Percentiles rank a stretch among this genome's conserved stretches.
Conservation (phyloP, 805 yeast genomes). For the Martiniozyma abietophila region DNA sequence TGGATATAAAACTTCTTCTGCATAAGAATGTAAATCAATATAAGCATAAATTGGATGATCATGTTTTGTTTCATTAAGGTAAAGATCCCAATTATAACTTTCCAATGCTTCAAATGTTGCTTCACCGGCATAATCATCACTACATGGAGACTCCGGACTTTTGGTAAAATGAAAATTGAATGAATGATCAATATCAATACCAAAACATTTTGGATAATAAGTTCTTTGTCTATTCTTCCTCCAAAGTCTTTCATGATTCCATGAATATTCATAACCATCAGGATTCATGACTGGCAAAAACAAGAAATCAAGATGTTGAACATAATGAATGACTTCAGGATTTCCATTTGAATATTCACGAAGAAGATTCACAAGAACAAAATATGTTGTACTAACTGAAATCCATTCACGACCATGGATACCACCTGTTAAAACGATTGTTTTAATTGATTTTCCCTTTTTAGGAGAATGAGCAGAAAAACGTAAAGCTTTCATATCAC, state of each 20-base stretch:
- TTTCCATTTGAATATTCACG: conserved; percentile 34
- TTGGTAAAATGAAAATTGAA: conserved; percentile 65
- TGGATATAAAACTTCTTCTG: conserved; percentile 76
- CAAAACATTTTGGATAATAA: conserved; percentile 55
- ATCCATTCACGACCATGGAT: conserved; percentile 91
- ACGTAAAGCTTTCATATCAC: conserved; percentile 60
- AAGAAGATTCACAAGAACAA: conserved; percentile 39
- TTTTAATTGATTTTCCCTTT: conserved; percentile 32
- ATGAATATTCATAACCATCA: conserved; percentile 81
- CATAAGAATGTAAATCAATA: conserved; percentile 76
- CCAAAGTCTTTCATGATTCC: conserved; percentile 81
- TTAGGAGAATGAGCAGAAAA: conserved; percentile 37
- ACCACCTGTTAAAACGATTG: conserved; percentile 75
- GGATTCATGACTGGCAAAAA: conserved; percentile 84
- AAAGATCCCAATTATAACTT: conserved; percentile 38
- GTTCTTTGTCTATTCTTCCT: conserved; percentile 80
- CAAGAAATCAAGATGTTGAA: conserved; percentile 57
- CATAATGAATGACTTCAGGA: conserved; percentile 33
- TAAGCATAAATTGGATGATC: conserved; percentile 64
- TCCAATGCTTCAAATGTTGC: conserved; percentile 59
- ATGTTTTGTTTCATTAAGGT: conserved; percentile 38
- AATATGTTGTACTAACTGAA: conserved; percentile 60
- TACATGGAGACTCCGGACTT: conserved; percentile 60
- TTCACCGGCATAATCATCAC: conserved; percentile 77
- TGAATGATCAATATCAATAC: conserved; percentile 82